phyloP scores from a whole-genome alignment of 768 basidiomycete species.

The Trichaptum fuscoviolaceum region DNA sequence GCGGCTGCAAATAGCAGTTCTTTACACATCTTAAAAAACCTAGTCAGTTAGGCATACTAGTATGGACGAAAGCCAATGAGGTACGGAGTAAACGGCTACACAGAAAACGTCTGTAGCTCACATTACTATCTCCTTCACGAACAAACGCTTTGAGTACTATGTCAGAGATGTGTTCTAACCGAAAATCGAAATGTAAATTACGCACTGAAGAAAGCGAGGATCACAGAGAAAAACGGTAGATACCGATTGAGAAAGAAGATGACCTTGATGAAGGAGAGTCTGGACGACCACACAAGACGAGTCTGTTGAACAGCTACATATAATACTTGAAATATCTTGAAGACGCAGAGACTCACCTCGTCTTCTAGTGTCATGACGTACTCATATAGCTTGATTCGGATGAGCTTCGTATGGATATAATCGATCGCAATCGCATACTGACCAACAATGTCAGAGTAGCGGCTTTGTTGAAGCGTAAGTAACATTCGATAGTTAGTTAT shows the following conservation, averaged over 20 bases:
- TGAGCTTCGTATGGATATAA: neutral
- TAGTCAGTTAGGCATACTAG: no score
- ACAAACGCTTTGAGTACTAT: neutral
- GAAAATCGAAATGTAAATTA: neutral
- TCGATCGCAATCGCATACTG: neutral
- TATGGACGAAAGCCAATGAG: no score
- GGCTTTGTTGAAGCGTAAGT: neutral
- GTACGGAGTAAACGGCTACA: no score
- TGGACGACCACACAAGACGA: neutral
- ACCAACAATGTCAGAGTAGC: neutral
- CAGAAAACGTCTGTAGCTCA: neutral
- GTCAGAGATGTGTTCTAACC: neutral
- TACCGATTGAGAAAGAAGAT: neutral
- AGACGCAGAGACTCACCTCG: neutral
- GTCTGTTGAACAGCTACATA: neutral
- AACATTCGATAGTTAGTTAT: neutral
- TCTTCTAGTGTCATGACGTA: neutral
- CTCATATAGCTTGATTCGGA: neutral
- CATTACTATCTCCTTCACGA: neutral
- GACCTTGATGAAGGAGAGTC: neutral
- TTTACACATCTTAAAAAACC: neutral
- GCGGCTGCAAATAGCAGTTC: neutral
- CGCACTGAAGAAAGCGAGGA: neutral
- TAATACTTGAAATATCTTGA: neutral
- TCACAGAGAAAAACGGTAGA: neutral